Evolutionary conservation across 495 filamentous ascomycete genomes (phyloP).

Genomic region (Clavariopsis aquatica): DNA sequence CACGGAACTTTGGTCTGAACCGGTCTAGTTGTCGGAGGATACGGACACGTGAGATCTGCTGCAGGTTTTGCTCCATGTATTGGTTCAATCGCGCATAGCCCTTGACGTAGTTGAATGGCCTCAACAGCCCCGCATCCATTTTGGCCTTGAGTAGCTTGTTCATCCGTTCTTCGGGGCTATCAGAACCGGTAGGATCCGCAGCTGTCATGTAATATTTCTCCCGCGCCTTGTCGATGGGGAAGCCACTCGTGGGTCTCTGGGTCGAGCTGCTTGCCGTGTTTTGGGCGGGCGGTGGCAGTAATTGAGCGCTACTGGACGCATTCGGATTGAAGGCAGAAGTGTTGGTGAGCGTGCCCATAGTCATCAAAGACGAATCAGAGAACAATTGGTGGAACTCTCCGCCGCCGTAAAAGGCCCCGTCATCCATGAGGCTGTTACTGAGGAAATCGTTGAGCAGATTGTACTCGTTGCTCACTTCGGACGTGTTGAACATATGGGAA

Average conservation of each 20-base stretch:
- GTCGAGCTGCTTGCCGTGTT: conserved; percentile 54
- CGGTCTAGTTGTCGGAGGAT: conserved; percentile 87
- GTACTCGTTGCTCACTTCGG: conserved; percentile 93
- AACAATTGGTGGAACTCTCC: conserved; percentile 61
- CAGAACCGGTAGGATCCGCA: conserved; percentile 88
- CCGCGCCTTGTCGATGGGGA: conserved; percentile 75
- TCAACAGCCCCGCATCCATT: conserved; percentile 88
- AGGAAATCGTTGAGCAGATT: conserved; percentile 96
- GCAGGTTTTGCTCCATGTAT: conserved; percentile 88
- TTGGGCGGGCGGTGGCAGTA: conserved; percentile 39
- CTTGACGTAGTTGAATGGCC: conserved; percentile 97
- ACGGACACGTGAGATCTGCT: conserved; percentile 74
- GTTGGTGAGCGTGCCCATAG: conserved; percentile 47
- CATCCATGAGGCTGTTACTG: conserved; percentile 81
- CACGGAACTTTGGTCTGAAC: conserved; percentile 93
- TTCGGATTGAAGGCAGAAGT: conserved; percentile 32
- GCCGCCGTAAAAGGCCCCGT: conserved; percentile 64
- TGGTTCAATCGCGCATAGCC: conserved; percentile 84
- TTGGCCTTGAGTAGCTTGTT: conserved; percentile 92
- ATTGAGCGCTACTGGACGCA: conserved; percentile 18
- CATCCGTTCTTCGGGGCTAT: conserved; percentile 91
- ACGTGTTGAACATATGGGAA: conserved; percentile 92
- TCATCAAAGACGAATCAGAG: conserved; percentile 58
- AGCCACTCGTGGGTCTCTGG: conserved; percentile 58
- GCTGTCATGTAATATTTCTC: conserved; percentile 96